phyloP scores from a whole-genome alignment of 371 early-diverging fungal genomes.

The Mortierella sp. region DNA sequence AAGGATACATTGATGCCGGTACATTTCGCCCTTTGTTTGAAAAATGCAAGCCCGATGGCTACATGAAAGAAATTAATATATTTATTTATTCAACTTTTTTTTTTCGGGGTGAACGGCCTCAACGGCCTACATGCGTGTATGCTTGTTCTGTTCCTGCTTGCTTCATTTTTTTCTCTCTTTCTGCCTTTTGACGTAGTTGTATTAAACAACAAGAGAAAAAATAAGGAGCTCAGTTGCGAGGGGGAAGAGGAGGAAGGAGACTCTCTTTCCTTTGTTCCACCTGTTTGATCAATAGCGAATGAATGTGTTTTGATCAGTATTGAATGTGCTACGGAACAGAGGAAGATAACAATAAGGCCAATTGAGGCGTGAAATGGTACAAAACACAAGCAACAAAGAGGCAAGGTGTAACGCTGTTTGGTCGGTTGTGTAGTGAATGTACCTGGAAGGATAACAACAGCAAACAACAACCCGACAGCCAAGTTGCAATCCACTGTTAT shows the following conservation, averaged over 20 bases:
- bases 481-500: background rate
- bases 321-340: too few species aligned
- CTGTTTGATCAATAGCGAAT: background rate
- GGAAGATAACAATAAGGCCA: background rate
- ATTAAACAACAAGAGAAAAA: background rate
- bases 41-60: slow-evolving; percentile 10
- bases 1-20: background rate
- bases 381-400: background rate
- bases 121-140: background rate
- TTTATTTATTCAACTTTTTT: background rate
- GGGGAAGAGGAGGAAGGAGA: background rate
- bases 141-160: background rate
- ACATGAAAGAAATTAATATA: background rate
- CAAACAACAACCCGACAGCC: background rate
- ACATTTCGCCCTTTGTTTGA: slow-evolving; percentile 8
- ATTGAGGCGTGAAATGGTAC: background rate
- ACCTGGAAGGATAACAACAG: background rate
- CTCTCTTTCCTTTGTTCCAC: background rate
- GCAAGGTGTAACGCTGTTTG: background rate
- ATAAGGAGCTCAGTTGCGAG: background rate
- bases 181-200: background rate
- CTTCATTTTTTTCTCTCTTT: too few species aligned
- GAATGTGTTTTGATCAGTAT: background rate
- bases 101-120: slow-evolving; percentile 1
- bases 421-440: background rate